Evolutionary conservation across 345 rosid species (phyloP).

Genomic region (Boechera divaricarpa): DNA sequence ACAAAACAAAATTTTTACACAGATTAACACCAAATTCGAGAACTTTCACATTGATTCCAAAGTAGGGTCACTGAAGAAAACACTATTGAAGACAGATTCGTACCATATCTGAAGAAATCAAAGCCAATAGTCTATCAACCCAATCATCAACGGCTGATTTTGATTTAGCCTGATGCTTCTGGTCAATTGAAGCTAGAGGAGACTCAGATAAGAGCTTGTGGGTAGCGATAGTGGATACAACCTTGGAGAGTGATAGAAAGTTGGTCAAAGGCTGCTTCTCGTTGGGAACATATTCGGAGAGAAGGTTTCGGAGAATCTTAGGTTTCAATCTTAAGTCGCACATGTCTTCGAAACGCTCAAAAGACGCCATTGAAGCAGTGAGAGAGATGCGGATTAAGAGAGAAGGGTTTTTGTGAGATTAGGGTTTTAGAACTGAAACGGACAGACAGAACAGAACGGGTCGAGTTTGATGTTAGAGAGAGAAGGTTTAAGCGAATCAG

Average conservation of each 20-base stretch:
- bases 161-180: slow-evolving; percentile 53
- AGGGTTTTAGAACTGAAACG: slow-evolving; percentile 42
- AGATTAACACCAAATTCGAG: neutral
- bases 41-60: slow-evolving; percentile 11
- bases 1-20: neutral
- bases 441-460: neutral
- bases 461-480: neutral
- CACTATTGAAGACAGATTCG: slow-evolving; percentile 5
- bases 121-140: slow-evolving; percentile 53
- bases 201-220: slow-evolving; percentile 64
- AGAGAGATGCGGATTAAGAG: neutral
- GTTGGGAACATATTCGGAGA: slow-evolving; percentile 64
- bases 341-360: slow-evolving; percentile 55
- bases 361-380: slow-evolving; percentile 51
- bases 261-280: slow-evolving; percentile 56
- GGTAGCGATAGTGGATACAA: slow-evolving; percentile 53
- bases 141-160: slow-evolving; percentile 78
- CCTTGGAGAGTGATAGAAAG: slow-evolving; percentile 52
- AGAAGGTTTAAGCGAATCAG: neutral
- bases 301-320: slow-evolving; percentile 56
- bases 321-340: slow-evolving; percentile 64
- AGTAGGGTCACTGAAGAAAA: neutral
- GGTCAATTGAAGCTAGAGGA: slow-evolving; percentile 36
- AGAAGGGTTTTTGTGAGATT: slow-evolving; percentile 26
- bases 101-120: slow-evolving; percentile 65